Evolutionary conservation across 495 filamentous ascomycete species (phyloP).

Genomic region (Xylaria bambusicola): DNA sequence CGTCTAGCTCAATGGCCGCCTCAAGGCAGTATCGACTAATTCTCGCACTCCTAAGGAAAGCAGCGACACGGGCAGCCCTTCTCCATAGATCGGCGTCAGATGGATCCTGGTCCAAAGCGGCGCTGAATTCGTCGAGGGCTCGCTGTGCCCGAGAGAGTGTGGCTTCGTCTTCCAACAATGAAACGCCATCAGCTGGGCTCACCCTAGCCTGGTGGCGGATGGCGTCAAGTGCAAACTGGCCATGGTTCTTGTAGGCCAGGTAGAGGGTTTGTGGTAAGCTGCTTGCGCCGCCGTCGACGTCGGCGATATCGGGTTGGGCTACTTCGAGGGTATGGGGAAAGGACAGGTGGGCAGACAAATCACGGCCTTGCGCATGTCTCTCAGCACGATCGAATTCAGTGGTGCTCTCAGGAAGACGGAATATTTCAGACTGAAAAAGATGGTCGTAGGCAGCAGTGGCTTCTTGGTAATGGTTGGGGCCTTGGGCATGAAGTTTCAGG

Average conservation of each 20-base stretch:
- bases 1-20: constrained; percentile 84
- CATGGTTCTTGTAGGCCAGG: constrained; percentile 92
- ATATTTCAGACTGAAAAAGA: constrained; percentile 90
- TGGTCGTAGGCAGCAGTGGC: constrained; percentile 80
- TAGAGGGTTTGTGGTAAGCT: constrained; percentile 87
- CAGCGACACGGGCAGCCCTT: constrained; percentile 74
- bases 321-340: constrained; percentile 44
- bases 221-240: constrained; percentile 80
- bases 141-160: constrained; percentile 42
- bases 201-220: constrained; percentile 54
- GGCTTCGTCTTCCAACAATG: constrained; percentile 41
- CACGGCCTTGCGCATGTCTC: constrained; percentile 54
- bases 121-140: constrained; percentile 64
- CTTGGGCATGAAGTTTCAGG: constrained; percentile 88
- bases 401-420: constrained; percentile 80
- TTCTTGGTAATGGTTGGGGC: constrained; percentile 70
- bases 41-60: constrained; percentile 72
- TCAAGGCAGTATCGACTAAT: constrained; percentile 87
- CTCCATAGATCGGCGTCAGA: constrained; percentile 95
- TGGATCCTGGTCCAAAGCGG: constrained; percentile 85
- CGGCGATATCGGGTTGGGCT: constrained; percentile 51
- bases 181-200: constrained; percentile 27
- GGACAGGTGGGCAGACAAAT: constrained; percentile 37
- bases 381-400: constrained; percentile 73
- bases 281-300: constrained; percentile 71